These are phyloP conservation scores for Penicillium corylophilum DNA, from an alignment of 2,329 filamentous ascomycete genomes.

Conservation along the genomic window DNA sequence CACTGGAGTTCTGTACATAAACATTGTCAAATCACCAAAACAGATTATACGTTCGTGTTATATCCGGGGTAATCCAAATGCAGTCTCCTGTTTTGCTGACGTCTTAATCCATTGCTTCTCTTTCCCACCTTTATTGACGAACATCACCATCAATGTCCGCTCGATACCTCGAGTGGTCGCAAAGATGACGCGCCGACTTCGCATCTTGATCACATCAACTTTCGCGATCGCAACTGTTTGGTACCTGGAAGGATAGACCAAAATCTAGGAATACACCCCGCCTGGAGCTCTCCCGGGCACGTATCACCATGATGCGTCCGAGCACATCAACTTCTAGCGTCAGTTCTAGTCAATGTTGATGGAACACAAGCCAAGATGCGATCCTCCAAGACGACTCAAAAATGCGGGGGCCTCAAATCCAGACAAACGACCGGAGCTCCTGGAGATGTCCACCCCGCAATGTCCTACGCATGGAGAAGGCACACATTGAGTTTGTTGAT, in stretches of 20 bases:
- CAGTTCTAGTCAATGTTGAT: slow-evolving; percentile 28
- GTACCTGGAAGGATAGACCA: neutral
- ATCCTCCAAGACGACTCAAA: slow-evolving; percentile 19
- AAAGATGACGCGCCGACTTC: neutral
- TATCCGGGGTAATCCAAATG: neutral
- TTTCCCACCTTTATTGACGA: neutral
- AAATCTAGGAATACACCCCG: neutral
- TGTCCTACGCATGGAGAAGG: slow-evolving; percentile 25
- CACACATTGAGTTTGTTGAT: slow-evolving; percentile 30
- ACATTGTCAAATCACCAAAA: neutral
- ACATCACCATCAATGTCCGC: neutral
- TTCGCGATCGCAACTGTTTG: neutral
- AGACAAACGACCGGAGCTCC: slow-evolving; percentile 26
- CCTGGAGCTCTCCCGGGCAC: neutral
- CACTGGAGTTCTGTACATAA: neutral
- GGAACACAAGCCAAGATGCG: slow-evolving; percentile 23
- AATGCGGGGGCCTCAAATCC: slow-evolving; percentile 22
- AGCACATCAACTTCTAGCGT: slow-evolving; percentile 28
- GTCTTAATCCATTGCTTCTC: neutral
- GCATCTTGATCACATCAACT: neutral
- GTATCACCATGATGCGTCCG: neutral
- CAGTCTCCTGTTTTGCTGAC: neutral
- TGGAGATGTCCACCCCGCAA: slow-evolving; percentile 26
- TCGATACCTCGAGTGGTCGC: neutral
- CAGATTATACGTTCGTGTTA: neutral